phyloP scores from a whole-genome alignment of 306 rosid species.

The Prinsepia uniflora region DNA sequence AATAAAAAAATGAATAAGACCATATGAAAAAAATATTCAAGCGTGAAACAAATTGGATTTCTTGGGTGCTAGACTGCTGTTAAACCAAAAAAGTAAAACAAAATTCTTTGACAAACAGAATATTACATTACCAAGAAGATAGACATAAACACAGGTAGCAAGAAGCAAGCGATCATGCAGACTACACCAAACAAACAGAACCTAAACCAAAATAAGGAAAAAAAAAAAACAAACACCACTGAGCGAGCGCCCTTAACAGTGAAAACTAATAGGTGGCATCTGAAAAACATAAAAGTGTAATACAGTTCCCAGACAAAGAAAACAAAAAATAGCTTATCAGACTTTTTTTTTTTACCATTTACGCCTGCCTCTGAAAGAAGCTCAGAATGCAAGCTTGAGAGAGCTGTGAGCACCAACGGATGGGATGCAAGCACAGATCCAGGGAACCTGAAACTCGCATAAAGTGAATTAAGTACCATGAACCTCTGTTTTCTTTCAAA shows the following conservation, averaged over 20 bases:
- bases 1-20: not conserved
- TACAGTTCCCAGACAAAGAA: not conserved
- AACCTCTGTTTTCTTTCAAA: slow-evolving; percentile 4
- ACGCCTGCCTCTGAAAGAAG: slow-evolving; percentile 94
- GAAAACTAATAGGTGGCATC: too few species aligned
- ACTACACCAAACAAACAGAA: too few species aligned
- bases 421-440: slow-evolving; percentile 87
- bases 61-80: not conserved
- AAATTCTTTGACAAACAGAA: not conserved
- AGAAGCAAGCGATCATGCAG: too few species aligned
- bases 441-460: slow-evolving; percentile 69
- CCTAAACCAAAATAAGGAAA: too few species aligned
- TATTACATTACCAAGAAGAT: too few species aligned
- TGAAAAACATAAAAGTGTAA: not conserved
- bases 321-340: not conserved
- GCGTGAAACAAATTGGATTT: not conserved
- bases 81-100: not conserved
- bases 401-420: slow-evolving; percentile 87
- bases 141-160: too few species aligned
- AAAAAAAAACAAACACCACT: too few species aligned
- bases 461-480: slow-evolving; percentile 10
- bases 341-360: slow-evolving; percentile 52
- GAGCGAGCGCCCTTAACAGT: too few species aligned
- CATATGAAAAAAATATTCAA: not conserved
- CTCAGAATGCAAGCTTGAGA: slow-evolving; percentile 88